A percentile compares a stretch with the other conserved stretches of the same genome.
phyloP scores from a whole-genome alignment of 225 moss, liverwort and hornwort species.

The Straminergon stramineum region DNA sequence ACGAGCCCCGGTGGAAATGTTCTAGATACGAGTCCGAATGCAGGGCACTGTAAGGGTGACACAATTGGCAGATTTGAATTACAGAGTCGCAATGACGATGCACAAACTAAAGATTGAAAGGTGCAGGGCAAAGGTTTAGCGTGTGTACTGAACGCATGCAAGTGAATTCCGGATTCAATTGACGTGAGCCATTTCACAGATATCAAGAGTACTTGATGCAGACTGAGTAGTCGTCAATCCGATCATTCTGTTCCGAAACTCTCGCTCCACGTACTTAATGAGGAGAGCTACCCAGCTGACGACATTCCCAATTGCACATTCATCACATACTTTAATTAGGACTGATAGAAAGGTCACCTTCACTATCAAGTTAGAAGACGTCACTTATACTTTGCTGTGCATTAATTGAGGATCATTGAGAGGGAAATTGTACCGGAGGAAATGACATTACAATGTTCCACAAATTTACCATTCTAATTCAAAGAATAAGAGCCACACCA shows the following conservation, averaged over 20 bases:
- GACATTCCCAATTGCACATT: neutral
- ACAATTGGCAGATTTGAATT: no score
- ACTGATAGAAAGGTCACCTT: neutral
- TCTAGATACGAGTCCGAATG: no score
- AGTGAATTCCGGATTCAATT: neutral
- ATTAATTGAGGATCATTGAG: neutral
- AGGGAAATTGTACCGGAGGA: no score
- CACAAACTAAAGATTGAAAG: rapidly evolving
- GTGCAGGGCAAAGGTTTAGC: neutral
- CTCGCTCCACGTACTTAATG: no score
- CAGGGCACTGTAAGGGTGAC: no score
- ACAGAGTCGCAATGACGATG: neutral
- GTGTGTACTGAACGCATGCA: neutral
- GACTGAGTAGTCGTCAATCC: neutral
- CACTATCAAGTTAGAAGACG: neutral
- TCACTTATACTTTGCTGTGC: neutral
- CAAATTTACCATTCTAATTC: neutral
- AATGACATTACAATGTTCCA: neutral
- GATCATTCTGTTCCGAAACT: neutral
- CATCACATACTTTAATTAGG: neutral
- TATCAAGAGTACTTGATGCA: neutral
- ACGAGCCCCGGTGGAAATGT: no score
- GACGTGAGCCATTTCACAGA: neutral
- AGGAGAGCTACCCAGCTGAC: neutral
- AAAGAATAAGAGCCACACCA: neutral